These are phyloP conservation scores for Tetrahymena malaccensis DNA, from an alignment of 73 alveolate species.

Conservation along the genomic window DNA sequence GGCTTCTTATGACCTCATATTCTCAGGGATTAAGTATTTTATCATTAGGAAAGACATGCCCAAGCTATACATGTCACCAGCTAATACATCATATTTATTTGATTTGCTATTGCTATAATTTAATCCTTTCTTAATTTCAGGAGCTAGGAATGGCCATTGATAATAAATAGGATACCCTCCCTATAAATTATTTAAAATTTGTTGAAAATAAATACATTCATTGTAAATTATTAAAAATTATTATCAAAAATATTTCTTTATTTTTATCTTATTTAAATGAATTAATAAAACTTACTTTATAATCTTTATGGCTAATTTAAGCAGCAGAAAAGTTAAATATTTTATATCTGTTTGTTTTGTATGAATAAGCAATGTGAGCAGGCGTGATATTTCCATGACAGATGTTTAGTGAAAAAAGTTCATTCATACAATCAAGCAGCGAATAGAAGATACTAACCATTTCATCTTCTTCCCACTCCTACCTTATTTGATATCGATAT, in stretches of 20 bases:
- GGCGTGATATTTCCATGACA: neutral
- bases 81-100: neutral
- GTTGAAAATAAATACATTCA: no score
- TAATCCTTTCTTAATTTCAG: neutral
- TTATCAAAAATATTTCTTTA: no score
- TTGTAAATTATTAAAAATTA: no score
- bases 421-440: neutral
- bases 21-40: neutral
- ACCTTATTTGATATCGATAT: neutral
- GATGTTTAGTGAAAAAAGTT: neutral
- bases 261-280: neutral
- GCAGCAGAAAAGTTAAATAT: neutral
- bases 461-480: neutral
- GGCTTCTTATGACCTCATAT: neutral
- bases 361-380: neutral
- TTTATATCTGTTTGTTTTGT: neutral
- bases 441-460: neutral
- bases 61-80: neutral
- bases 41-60: neutral
- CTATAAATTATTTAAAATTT: neutral
- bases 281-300: neutral
- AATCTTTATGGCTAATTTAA: neutral
- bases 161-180: neutral
- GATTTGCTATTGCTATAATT: neutral
- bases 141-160: neutral